Base-by-base conservation (phyloP, 2,329 filamentous ascomycete species). In the Calonectria hongkongensis region DNA sequence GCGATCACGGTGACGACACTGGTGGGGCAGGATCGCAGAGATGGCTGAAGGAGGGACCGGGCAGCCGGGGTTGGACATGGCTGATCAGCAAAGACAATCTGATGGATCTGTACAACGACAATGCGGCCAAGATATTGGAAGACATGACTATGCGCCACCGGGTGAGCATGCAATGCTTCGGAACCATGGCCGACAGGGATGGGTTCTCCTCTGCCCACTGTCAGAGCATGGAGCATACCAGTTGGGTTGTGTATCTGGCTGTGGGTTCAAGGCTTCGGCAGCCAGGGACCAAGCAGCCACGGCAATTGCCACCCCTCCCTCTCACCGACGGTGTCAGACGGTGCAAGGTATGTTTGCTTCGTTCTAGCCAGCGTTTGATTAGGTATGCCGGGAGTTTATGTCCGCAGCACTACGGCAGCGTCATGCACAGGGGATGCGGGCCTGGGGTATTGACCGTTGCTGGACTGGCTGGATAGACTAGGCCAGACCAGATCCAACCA, bases 21-120 rank as follows among this genome's bases (percentile, higher is more conserved):
- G 41, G 58, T 33, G 58, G 58, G 58, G 58, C 58, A 33, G 58
- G 39, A 47, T 63, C 45, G 64, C 68, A 36, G 36, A 66, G 30
- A 27, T 28, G 47, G 47, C 63, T 48, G 62, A 50, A 65, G 28
- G 45, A 66, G 48, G 43, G 48, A 48, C 64, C 25, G 65, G 43
- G 72, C 30, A 48, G 30, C 64, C 30, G n/a, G 70, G 70, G 64
- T 70, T 70, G n/a, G 48, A 66, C 66, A 74, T 68, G 70, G 71
- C 54, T 63, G 67, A 73, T 36, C 33, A 36, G 33, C 69, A 72
- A 71, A 78, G 73, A 79, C 73, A 74, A 39, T 27, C 60, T 63
- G 69, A 73, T 79, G 77, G 75, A 78, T 58, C 72, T 71, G 74
- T 74, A 73, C 62, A 64, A 78, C 77, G 45, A 72, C 56, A 56